A percentile compares a stretch with the other conserved stretches of the same genome.
Evolutionary conservation across 345 rosid species (phyloP).

Genomic region (Salix caprea): DNA sequence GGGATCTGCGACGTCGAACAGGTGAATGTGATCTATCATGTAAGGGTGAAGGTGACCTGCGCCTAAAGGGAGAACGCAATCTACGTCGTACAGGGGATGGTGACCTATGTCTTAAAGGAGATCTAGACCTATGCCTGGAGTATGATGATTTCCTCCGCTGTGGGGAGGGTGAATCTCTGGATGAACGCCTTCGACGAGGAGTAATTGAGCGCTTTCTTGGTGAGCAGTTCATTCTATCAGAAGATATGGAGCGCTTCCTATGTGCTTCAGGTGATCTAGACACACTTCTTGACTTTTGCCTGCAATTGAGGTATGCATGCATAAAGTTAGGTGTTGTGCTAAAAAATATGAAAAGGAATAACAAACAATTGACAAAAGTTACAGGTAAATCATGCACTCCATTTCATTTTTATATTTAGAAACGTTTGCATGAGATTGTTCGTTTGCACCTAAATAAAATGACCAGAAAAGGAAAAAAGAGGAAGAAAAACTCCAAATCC

Average conservation of each 20-base stretch:
- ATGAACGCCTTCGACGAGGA: slow-evolving; percentile 41
- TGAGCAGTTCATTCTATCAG: slow-evolving; percentile 30
- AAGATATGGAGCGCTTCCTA: slow-evolving; percentile 34
- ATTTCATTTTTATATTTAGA: neutral
- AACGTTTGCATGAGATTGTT: neutral
- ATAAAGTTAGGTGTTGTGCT: slow-evolving; percentile 8
- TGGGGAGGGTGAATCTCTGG: slow-evolving; percentile 50
- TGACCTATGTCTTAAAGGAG: slow-evolving; percentile 21
- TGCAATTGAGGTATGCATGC: slow-evolving; percentile 27
- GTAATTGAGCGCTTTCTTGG: slow-evolving; percentile 41
- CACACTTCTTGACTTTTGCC: slow-evolving; percentile 57
- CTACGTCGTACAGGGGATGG: slow-evolving; percentile 30
- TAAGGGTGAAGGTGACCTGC: slow-evolving; percentile 22
- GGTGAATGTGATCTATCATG: slow-evolving; percentile 32
- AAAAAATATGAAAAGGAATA: neutral
- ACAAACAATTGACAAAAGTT: neutral
- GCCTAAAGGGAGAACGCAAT: slow-evolving; percentile 32
- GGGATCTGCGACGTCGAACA: slow-evolving; percentile 22
- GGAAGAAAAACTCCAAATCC: neutral
- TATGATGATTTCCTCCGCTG: slow-evolving; percentile 44
- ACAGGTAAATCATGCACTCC: neutral
- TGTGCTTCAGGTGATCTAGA: slow-evolving; percentile 54
- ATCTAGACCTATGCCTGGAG: slow-evolving; percentile 53
- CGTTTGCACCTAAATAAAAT: neutral
- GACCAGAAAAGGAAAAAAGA: neutral